Percentiles rank a stretch among this genome's conserved stretches.
Conservation (phyloP, 805 yeast species). For the Candida boleticola region DNA sequence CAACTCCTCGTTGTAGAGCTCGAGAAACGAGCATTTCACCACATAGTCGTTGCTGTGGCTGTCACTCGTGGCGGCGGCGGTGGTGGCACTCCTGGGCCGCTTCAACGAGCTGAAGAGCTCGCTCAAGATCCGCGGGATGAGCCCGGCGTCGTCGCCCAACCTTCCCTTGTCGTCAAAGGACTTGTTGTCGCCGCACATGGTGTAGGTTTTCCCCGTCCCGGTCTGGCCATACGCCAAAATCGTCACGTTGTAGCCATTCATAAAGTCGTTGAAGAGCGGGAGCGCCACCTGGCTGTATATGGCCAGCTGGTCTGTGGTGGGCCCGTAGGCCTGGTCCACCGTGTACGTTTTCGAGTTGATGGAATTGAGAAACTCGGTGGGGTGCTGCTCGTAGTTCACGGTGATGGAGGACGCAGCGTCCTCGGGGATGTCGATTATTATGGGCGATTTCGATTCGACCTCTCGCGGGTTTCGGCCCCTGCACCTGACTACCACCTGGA, state of each 20-base stretch:
- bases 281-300: constrained; percentile 68
- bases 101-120: constrained; percentile 52
- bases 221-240: constrained; percentile 81
- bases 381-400: constrained; percentile 12
- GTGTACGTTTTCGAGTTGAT: constrained; percentile 53
- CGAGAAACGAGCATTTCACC: constrained; percentile 78
- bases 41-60: constrained; percentile 47
- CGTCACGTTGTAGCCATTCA: constrained; percentile 65
- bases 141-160: constrained; percentile 48
- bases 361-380: constrained; percentile 29
- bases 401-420: constrained; percentile 22
- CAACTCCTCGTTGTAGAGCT: constrained; percentile 83
- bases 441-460: constrained; percentile 42
- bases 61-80: background rate
- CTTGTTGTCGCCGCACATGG: constrained; percentile 53
- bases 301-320: constrained; percentile 69
- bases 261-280: constrained; percentile 69
- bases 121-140: constrained; percentile 48
- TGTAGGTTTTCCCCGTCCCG: constrained; percentile 84
- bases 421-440: constrained; percentile 47
- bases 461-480: constrained; percentile 49
- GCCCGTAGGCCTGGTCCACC: constrained; percentile 81
- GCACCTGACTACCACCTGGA: constrained; percentile 55
- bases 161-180: background rate
- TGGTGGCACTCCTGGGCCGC: background rate